phyloP scores from a whole-genome alignment of 1,139 yeast genomes.

The Yamadazyma jaroonii region DNA sequence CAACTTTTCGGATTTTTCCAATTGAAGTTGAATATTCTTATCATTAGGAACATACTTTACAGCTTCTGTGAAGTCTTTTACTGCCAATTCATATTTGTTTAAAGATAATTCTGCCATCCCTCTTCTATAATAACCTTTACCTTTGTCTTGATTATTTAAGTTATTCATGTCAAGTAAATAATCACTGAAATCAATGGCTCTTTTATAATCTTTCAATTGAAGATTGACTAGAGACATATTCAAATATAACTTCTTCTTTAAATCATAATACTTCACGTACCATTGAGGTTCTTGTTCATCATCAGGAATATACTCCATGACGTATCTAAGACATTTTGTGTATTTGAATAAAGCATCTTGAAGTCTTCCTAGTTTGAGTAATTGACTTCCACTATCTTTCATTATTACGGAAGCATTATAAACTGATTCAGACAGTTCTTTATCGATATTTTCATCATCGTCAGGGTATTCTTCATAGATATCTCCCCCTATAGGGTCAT shows the following conservation, averaged over 20 bases:
- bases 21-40: conserved; percentile 42
- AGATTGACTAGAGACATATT: conserved; percentile 55
- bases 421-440: conserved; percentile 55
- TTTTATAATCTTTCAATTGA: conserved; percentile 43
- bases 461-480: conserved; percentile 74
- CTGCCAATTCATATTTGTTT: conserved; percentile 50
- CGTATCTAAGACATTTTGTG: conserved; percentile 59
- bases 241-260: conserved; percentile 61
- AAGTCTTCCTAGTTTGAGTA: conserved; percentile 52
- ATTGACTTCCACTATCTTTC: conserved; percentile 62
- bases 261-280: conserved; percentile 45
- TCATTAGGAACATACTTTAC: conserved; percentile 47
- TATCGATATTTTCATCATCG: conserved; percentile 57
- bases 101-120: conserved; percentile 48
- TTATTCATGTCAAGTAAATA: conserved; percentile 52
- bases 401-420: conserved; percentile 50
- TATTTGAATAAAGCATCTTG: conserved; percentile 59
- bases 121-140: conserved; percentile 62
- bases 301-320: conserved; percentile 72
- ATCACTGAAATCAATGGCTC: conserved; percentile 50
- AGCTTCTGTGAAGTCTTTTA: conserved; percentile 46
- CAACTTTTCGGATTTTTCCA: conserved; percentile 35
- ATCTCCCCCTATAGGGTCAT: conserved; percentile 63
- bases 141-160: conserved; percentile 41
- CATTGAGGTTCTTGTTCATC: conserved; percentile 58